Evolutionary conservation across 805 yeast genomes (phyloP).

Genomic region (Suhomyces sp.): DNA sequence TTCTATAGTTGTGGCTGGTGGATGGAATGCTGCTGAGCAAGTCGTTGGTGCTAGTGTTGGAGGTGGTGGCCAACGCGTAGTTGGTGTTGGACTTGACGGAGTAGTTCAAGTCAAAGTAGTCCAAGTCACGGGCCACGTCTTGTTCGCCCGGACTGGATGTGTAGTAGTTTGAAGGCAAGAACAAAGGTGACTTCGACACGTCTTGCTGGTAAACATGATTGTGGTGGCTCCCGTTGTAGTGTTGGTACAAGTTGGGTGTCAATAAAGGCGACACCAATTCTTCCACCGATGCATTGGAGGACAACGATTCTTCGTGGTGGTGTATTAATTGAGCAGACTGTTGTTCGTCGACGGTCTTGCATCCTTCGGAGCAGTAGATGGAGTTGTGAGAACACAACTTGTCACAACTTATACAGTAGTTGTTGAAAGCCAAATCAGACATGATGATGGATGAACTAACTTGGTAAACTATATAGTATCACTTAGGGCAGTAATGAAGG

Average conservation of each 20-base stretch:
- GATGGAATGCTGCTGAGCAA: constrained; percentile 19
- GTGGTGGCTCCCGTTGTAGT: constrained; percentile 14
- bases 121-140: constrained; percentile 19
- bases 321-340: constrained; percentile 18
- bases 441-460: too few species aligned
- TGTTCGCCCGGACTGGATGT: constrained; percentile 8
- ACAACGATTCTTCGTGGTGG: constrained; percentile 6
- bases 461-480: too few species aligned
- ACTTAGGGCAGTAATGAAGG: too few species aligned
- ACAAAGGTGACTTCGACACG: constrained; percentile 22
- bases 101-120: constrained; percentile 36
- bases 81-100: constrained; percentile 22
- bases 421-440: constrained; percentile 38
- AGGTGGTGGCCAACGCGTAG: constrained; percentile 13
- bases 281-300: constrained; percentile 3
- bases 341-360: constrained; percentile 34
- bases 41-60: constrained; percentile 9
- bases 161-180: constrained; percentile 15
- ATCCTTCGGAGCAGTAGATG: constrained; percentile 30
- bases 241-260: constrained; percentile 35
- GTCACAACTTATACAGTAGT: constrained; percentile 39
- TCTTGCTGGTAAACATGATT: constrained; percentile 9
- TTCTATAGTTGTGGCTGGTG: constrained; percentile 39
- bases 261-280: constrained; percentile 39
- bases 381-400: constrained; percentile 21